Evolutionary conservation across 75 land plant species (phyloP), one percentile per base, ranked within the genome.

Genomic region (Pinus albicaulis): DNA sequence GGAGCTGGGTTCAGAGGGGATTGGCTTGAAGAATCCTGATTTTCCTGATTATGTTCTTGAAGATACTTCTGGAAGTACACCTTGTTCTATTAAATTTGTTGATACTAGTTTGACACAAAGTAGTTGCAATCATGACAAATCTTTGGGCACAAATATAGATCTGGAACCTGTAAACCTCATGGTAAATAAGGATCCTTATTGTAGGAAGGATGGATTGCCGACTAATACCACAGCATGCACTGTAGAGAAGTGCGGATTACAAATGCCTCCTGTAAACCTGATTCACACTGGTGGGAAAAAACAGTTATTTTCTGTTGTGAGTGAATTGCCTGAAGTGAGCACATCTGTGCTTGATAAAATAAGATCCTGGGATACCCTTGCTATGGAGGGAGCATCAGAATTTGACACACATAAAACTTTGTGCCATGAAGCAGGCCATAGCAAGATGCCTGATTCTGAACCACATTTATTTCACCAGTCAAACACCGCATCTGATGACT

Each of bases 371-470:
- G 75, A 82, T 55, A 76, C 61, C 55, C 34, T 76, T 26, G 70
- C 66, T 55, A 61, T 26, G 6, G 76, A 61, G 5, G 80, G 61
- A 57, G 78, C 74, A 38, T 71, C 72, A 34, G 79, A 77, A 61
- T 71, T 24, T 38, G 82, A 80, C 19, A 59, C 28, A 57, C 79
- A 68, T n/a, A 71, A 59, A 3, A 59, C 66, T 62, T 71, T 55
- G 25, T 85, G 77, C n/a, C 82, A 83, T 20, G 74, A 80, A 71
- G 74, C 56, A 20, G 76, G 76, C 28, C 78, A 82, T 72, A 61
- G 80, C 23, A 60, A 73, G 82, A 82, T 72, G 64, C 72, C 71
- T 53, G 84, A 58, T 53, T 56, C 65, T 24, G 66, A 52, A 56
- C 72, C 74, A 57, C n/a, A 20, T 66, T 34, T 66, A 38, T 38